Percentiles rank a stretch among this genome's conserved stretches.
Evolutionary conservation across 805 yeast species (phyloP).

Genomic region (Wickerhamomyces chaumierensis): DNA sequence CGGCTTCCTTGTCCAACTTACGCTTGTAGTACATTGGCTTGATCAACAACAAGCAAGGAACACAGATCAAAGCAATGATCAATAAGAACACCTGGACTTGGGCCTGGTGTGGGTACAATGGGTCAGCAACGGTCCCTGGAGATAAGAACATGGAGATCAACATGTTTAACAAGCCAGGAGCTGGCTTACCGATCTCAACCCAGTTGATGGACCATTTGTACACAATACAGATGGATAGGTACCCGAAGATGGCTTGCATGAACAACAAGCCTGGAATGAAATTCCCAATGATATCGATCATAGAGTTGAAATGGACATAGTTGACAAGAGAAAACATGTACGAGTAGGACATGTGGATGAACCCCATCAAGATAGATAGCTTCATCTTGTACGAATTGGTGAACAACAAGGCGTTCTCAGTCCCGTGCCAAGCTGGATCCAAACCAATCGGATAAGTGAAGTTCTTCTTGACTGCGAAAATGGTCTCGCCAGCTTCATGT

Average conservation of each 20-base stretch:
- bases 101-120: constrained; percentile 71
- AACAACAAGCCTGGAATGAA: constrained; percentile 89
- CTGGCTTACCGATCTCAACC: constrained; percentile 62
- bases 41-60: constrained; percentile 82
- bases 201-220: constrained; percentile 96
- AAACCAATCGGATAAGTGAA: constrained; percentile 78
- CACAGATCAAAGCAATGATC: constrained; percentile 70
- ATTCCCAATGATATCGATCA: constrained; percentile 81
- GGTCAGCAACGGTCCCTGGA: constrained; percentile 82
- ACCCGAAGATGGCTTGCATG: constrained; percentile 96
- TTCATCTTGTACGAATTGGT: constrained; percentile 97
- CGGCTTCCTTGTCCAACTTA: constrained; percentile 25
- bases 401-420: constrained; percentile 84
- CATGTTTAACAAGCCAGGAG: constrained; percentile 93
- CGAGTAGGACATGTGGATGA: constrained; percentile 88
- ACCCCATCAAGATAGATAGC: constrained; percentile 89
- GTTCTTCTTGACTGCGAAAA: constrained; percentile 45
- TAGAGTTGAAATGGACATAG: constrained; percentile 53
- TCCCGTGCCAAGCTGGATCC: constrained; percentile 97
- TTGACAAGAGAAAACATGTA: constrained; percentile 78
- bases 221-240: constrained; percentile 72
- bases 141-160: constrained; percentile 89
- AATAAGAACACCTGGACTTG: constrained; percentile 62
- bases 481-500: constrained; percentile 50
- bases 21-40: constrained; percentile 72